Evolutionary conservation across 140 eudicot genomes (phyloP).

Genomic region (Cichorium intybus): DNA sequence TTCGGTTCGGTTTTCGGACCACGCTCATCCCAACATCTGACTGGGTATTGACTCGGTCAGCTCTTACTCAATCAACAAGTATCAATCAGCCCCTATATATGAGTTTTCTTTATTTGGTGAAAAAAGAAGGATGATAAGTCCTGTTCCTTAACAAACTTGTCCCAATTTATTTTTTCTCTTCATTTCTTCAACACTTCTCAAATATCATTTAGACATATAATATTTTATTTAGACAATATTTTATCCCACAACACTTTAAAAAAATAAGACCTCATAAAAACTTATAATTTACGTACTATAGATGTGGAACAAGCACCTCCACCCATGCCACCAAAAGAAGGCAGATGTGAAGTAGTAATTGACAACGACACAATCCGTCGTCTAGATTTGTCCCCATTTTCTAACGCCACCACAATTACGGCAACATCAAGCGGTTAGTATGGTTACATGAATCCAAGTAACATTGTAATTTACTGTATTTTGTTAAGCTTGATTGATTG

Average conservation of each 20-base stretch:
- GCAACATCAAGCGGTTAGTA: slow-evolving; percentile 54
- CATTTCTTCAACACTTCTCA: too few relatives aligned
- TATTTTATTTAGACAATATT: too few relatives aligned
- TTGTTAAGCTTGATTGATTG: not conserved
- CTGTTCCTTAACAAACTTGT: too few relatives aligned
- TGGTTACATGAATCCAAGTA: not conserved
- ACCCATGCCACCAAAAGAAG: slow-evolving; percentile 88
- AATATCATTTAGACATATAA: too few relatives aligned
- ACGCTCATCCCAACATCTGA: too few relatives aligned
- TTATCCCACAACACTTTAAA: not conserved
- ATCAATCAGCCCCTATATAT: too few relatives aligned
- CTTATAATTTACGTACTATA: not conserved
- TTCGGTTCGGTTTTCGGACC: too few relatives aligned
- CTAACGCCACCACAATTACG: slow-evolving; percentile 48
- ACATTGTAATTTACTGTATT: not conserved
- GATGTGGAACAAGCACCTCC: slow-evolving; percentile 57
- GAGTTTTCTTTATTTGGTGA: too few relatives aligned
- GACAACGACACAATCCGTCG: slow-evolving; percentile 53
- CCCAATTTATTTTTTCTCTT: too few relatives aligned
- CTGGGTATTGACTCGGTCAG: too few relatives aligned
- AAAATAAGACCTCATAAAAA: not conserved
- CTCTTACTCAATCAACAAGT: too few relatives aligned
- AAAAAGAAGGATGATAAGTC: too few relatives aligned
- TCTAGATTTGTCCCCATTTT: slow-evolving; percentile 66
- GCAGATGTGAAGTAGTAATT: slow-evolving; percentile 67